Percentiles rank a stretch among this genome's conserved stretches.
phyloP scores from a whole-genome alignment of 805 yeast genomes.

The Metschnikowia picachoensis region DNA sequence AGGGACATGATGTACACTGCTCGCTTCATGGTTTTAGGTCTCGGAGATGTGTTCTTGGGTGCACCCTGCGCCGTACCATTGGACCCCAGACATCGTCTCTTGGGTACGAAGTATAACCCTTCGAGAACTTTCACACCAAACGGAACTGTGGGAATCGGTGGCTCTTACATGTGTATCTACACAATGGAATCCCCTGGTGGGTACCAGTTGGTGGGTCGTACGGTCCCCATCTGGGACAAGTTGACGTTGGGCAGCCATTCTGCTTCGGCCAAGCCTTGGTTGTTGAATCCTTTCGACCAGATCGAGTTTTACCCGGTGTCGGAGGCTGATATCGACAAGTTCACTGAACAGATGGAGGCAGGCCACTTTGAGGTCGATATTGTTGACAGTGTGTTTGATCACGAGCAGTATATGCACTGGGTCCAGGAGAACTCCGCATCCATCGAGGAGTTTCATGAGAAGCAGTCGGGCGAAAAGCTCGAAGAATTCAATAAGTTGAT shows the following conservation, averaged over 20 bases:
- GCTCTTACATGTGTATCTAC: slow-evolving; percentile 98
- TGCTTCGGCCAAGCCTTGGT: slow-evolving; percentile 70
- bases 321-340: slow-evolving; percentile 73
- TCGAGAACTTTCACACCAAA: slow-evolving; percentile 94
- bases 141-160: slow-evolving; percentile 97
- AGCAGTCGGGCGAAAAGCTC: slow-evolving; percentile 75
- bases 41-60: slow-evolving; percentile 96
- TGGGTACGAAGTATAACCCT: slow-evolving; percentile 95
- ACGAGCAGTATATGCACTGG: slow-evolving; percentile 75
- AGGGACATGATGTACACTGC: slow-evolving; percentile 85
- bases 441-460: slow-evolving; percentile 61
- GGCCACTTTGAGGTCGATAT: slow-evolving; percentile 78
- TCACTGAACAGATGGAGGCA: slow-evolving; percentile 69
- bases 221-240: slow-evolving; percentile 98
- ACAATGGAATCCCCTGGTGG: slow-evolving; percentile 99
- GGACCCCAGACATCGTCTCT: slow-evolving; percentile 90
- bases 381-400: slow-evolving; percentile 77
- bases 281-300: slow-evolving; percentile 88
- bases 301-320: slow-evolving; percentile 90
- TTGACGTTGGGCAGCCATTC: slow-evolving; percentile 68
- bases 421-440: slow-evolving; percentile 66
- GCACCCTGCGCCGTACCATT: slow-evolving; percentile 99
- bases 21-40: slow-evolving; percentile 85
- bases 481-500: slow-evolving; percentile 84
- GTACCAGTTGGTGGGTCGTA: slow-evolving; percentile 92